A percentile compares a stretch with the other conserved stretches of the same genome.
Conservation (phyloP, 2,329 filamentous ascomycete genomes). For the Fusarium sp. region DNA sequence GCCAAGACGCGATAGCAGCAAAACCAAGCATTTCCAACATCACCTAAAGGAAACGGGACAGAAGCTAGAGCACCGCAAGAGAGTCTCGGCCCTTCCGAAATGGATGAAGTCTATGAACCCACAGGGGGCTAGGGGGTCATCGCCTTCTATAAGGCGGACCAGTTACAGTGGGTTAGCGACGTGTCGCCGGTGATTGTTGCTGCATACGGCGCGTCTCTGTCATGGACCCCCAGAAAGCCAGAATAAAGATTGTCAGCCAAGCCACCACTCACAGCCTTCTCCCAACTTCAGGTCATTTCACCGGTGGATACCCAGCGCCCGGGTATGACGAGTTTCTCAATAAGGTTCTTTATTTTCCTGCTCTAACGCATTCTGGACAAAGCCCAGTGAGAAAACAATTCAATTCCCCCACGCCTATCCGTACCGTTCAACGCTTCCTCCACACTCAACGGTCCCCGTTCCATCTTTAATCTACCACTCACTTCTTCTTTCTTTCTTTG, state of each 20-base stretch:
- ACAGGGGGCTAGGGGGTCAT: background rate
- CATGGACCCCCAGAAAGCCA: slow-evolving; percentile 5
- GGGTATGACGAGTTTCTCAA: slow-evolving; percentile 36
- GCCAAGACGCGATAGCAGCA: slow-evolving; percentile 30
- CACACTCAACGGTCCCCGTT: slow-evolving; percentile 28
- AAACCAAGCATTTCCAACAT: slow-evolving; percentile 19
- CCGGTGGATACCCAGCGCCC: slow-evolving; percentile 23
- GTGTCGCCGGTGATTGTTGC: slow-evolving; percentile 27
- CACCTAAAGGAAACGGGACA: background rate
- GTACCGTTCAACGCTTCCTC: slow-evolving; percentile 23
- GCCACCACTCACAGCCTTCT: slow-evolving; percentile 32
- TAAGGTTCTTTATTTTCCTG: slow-evolving; percentile 31
- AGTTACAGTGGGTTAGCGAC: slow-evolving; percentile 31
- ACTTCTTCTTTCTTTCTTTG: slow-evolving; percentile 7
- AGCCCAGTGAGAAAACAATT: slow-evolving; percentile 2
- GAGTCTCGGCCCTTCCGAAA: slow-evolving; percentile 32
- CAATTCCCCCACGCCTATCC: background rate
- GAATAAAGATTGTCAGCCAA: slow-evolving; percentile 31
- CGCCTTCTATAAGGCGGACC: slow-evolving; percentile 29
- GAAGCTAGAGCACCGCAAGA: background rate
- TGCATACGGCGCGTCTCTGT: slow-evolving; percentile 12
- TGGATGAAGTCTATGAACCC: slow-evolving; percentile 11
- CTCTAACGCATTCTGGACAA: slow-evolving; percentile 25
- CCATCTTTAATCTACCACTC: slow-evolving; percentile 9
- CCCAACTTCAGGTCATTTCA: slow-evolving; percentile 31